Conservation (phyloP, 768 basidiomycete genomes). For the Mrakia gelida region DNA sequence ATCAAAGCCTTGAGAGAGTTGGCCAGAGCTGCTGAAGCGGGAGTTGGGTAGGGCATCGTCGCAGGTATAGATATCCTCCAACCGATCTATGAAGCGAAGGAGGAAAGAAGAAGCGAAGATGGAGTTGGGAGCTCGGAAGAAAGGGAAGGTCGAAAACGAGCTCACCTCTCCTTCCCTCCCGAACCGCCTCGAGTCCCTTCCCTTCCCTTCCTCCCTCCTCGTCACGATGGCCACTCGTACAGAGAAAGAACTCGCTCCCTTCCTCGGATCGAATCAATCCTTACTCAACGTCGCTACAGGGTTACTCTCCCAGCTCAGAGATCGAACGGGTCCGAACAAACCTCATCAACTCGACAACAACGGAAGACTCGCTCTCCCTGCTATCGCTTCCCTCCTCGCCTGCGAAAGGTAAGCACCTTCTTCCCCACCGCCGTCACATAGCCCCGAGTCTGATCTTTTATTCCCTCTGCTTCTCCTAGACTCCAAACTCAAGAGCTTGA, state of each 20-base stretch:
- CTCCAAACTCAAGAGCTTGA: background rate
- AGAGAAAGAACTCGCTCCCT: background rate
- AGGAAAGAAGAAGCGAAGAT: background rate
- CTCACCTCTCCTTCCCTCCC: background rate
- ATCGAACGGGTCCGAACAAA: conserved; percentile 12
- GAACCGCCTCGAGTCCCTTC: background rate
- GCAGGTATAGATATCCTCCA: background rate
- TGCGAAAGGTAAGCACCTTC: conserved; percentile 2
- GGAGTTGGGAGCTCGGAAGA: background rate
- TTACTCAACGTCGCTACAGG: conserved; percentile 8
- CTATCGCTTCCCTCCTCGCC: background rate
- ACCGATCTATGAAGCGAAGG: background rate
- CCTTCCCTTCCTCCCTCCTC: background rate
- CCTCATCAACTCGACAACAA: conserved; percentile 1
- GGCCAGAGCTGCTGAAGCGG: background rate
- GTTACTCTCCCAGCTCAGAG: background rate
- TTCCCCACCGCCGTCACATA: no score
- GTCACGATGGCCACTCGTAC: background rate
- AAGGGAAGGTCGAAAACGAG: background rate
- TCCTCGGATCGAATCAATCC: background rate
- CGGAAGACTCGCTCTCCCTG: conserved; percentile 7
- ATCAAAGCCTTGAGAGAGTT: conserved; percentile 30
- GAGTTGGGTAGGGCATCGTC: background rate
- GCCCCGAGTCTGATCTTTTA: background rate
- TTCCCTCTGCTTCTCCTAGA: background rate